These are phyloP conservation scores for Ophiocordyceps australis DNA, from an alignment of 2,329 filamentous ascomycete genomes.

Conservation along the genomic window DNA sequence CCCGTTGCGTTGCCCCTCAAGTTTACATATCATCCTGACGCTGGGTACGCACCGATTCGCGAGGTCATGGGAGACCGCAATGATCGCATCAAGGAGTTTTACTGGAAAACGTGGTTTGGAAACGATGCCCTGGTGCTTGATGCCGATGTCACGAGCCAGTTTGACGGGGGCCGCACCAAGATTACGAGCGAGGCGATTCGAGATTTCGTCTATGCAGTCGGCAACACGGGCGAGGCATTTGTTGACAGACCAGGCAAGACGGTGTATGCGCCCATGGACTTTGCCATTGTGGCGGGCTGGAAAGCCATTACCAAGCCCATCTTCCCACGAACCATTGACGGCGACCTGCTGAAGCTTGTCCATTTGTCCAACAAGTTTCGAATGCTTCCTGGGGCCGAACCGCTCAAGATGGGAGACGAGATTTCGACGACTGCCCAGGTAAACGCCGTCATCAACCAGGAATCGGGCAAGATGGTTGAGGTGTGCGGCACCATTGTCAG, in stretches of 20 bases:
- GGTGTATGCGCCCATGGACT: constrained; percentile 95
- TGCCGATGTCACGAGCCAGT: constrained; percentile 66
- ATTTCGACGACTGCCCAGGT: constrained; percentile 87
- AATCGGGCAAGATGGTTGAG: constrained; percentile 98
- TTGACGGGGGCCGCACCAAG: constrained; percentile 73
- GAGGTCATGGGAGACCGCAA: constrained; percentile 95
- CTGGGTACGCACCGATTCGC: constrained; percentile 90
- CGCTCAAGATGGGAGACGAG: constrained; percentile 86
- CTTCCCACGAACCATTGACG: constrained; percentile 91
- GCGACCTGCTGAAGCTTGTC: constrained; percentile 87
- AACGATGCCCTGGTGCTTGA: constrained; percentile 71
- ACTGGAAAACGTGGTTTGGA: constrained; percentile 96
- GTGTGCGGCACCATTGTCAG: constrained; percentile 94
- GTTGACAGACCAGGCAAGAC: constrained; percentile 90
- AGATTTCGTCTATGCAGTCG: constrained; percentile 97
- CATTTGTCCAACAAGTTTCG: constrained; percentile 96
- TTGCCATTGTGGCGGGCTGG: constrained; percentile 94
- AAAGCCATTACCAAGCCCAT: constrained; percentile 99
- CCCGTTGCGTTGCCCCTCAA: constrained; percentile 69
- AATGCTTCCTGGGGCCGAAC: constrained; percentile 91
- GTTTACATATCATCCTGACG: constrained; percentile 89
- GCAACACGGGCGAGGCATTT: constrained; percentile 93
- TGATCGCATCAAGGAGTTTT: constrained; percentile 98
- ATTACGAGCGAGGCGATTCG: constrained; percentile 90
- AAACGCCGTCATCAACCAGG: constrained; percentile 95